Base-by-base conservation (phyloP, 176 grass and related monocot species). In the Carex kokanica region DNA sequence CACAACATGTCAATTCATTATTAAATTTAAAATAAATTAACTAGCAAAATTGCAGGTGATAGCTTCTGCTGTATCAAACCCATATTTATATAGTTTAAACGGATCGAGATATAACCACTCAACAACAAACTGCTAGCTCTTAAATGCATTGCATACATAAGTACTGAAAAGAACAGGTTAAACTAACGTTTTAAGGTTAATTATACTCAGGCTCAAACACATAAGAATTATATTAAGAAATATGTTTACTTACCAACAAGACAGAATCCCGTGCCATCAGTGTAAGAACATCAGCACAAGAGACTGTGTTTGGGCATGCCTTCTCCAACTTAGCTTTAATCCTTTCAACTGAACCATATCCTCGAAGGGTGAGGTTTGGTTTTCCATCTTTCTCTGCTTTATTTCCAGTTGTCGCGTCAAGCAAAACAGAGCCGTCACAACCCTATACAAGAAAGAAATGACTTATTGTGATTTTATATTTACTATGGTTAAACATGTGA, bases 231-330 rank as follows among this genome's bases (percentile, higher is more conserved):
- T 21, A 20, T 43, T 34, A 72, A 56, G 8, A 53, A 78, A 24
- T 2, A 2, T 20, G 16, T 1, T 17, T 24, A 20, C 62, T 9
- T 72, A 88, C 81, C 13, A 91, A 77, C 1, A 70, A 70, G 61
- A 97, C 89, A 51, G 94, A 85, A 86, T 97, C 94, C 7, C 87
- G 49, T 0, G 85, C 91, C 80, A 90, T 90, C 60, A 97, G 81
- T 0, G 89, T 72, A 11, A 91, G 83, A 20, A 88, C 11, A 74
- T 96, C 93, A 62, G 93, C 88, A 88, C 93, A 93, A 57, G 91
- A 97, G 64, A 97, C 91, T 3, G 74, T 83, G 75, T 43, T 83
- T 0, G 91, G 91, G 56, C 91, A 97, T 0, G 81, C 88, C 56
- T 47, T 6, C 85, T 90, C 94, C 78, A 97, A 83, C 69, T 85